Evolutionary conservation across 768 basidiomycete genomes (phyloP), one percentile per base, ranked within the genome.

Genomic region (Rhodotorula babjevae): DNA sequence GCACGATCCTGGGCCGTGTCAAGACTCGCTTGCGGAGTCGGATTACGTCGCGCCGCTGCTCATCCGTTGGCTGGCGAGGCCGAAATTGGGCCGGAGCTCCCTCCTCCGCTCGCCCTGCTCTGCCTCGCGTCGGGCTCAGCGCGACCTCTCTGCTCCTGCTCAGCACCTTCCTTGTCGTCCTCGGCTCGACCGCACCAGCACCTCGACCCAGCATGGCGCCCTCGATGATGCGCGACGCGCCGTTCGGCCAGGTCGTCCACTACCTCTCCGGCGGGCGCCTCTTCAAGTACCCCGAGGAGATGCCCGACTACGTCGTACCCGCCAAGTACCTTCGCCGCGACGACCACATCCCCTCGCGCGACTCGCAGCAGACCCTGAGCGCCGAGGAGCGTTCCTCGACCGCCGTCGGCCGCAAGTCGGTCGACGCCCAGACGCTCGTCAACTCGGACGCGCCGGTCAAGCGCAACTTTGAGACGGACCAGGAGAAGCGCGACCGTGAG

Each of bases 281-380:
- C 59, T 68, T 79, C 49, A 68, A 67, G 15, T 78, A 75, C 65
- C 77, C 78, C 0, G 74, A 75, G n/a, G 61, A 75, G 31, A 61
- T 46, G 14, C 52, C 47, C 19, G 70, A 46, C 27, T 75, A 63
- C 62, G 46, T 49, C 31, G 58, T 69, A 6, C 74, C 74, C 19
- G 29, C 47, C n/a, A 55, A 47, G 25, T 69, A 56, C 65, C 62
- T 70, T 1, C 50, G 27, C 5, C 40, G 36, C 1, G 50, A 40
- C 16, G 33, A 61, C 14, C 18, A 58, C 42, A 16, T 25, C 42
- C 50, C 53, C 52, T 67, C 60, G 31, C 15, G 25, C 6, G 53
- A 27, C 9, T 63, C 57, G 46, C 61, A 65, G 23, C 46, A 29
- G 1, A 68, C 57, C 1, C 44, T 65, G 42, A n/a, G 55, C 36